Percentiles rank a stretch among this genome's conserved stretches.
Evolutionary conservation across 768 basidiomycete genomes (phyloP).

Genomic region (Macrolepiota fuliginosa): DNA sequence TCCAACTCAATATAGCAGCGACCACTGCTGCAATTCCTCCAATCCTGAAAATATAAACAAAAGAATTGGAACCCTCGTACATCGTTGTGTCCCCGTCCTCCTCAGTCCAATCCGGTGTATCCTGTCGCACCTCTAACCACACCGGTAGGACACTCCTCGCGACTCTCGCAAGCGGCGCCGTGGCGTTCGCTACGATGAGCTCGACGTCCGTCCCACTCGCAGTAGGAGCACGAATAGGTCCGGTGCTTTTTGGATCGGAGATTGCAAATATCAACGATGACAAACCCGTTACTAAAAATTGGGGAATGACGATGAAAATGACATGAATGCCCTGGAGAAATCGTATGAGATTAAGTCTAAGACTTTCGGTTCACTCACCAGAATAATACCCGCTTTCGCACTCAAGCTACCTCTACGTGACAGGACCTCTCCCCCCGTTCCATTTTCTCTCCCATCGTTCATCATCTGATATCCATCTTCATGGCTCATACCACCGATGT

Average conservation of each 20-base stretch:
- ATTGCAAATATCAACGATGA: conserved; percentile 86
- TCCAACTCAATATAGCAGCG: conserved; percentile 53
- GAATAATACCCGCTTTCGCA: conserved; percentile 84
- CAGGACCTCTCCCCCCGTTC: conserved; percentile 4
- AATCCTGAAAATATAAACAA: conserved; percentile 74
- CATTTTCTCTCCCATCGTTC: conserved; percentile 7
- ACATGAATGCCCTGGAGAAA: conserved; percentile 84
- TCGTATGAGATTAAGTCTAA: background rate
- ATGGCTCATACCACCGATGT: conserved; percentile 27
- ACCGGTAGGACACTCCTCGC: background rate
- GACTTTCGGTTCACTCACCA: conserved; percentile 45
- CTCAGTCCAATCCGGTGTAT: conserved; percentile 13
- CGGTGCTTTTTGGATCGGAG: conserved; percentile 61
- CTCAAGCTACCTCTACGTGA: conserved; percentile 44
- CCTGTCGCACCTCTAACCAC: too few species aligned
- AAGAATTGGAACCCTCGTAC: conserved; percentile 50
- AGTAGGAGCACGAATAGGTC: conserved; percentile 6
- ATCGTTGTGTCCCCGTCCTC: conserved; percentile 20
- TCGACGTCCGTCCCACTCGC: conserved; percentile 9
- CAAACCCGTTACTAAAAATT: conserved; percentile 88
- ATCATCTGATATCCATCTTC: conserved; percentile 29
- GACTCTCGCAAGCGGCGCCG: background rate
- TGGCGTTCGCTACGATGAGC: conserved; percentile 3
- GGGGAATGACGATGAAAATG: conserved; percentile 89
- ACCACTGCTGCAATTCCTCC: conserved; percentile 55